A percentile compares a stretch with the other conserved stretches of the same genome.
Evolutionary conservation across 352 stramenopile genomes (phyloP).

Genomic region (Pythium myriotylum): DNA sequence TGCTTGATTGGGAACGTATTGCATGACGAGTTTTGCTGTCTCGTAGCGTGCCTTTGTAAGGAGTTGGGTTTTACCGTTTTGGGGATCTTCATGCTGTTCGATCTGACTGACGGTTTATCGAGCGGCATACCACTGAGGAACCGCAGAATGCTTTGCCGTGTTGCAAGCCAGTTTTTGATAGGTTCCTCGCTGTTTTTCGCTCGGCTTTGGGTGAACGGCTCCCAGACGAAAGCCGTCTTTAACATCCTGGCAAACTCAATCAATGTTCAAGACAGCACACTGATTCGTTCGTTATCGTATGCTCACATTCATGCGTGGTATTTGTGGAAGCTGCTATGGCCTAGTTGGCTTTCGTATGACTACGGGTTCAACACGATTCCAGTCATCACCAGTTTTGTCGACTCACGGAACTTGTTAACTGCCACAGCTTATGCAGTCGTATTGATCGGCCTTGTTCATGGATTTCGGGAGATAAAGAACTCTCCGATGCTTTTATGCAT

Average conservation of each 20-base stretch:
- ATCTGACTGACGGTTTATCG: slow-evolving; percentile 28
- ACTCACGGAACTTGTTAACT: slow-evolving; percentile 67
- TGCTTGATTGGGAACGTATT: neutral
- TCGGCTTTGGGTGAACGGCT: slow-evolving; percentile 72
- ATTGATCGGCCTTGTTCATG: slow-evolving; percentile 27
- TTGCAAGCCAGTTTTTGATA: slow-evolving; percentile 11
- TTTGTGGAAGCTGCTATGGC: slow-evolving; percentile 89
- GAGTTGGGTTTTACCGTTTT: slow-evolving; percentile 88
- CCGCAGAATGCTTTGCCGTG: slow-evolving; percentile 20
- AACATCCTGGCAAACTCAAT: slow-evolving; percentile 90
- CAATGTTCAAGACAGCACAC: slow-evolving; percentile 40
- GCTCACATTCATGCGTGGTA: slow-evolving; percentile 89
- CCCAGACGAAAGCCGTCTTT: slow-evolving; percentile 73
- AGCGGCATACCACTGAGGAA: neutral
- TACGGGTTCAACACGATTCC: slow-evolving; percentile 90
- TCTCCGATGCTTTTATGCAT: slow-evolving; percentile 56
- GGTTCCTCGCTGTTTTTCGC: slow-evolving; percentile 1
- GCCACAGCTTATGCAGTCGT: slow-evolving; percentile 63
- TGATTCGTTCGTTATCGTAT: slow-evolving; percentile 70
- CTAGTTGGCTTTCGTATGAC: slow-evolving; percentile 87
- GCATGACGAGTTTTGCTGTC: neutral
- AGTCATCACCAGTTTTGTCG: slow-evolving; percentile 52
- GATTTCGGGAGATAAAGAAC: slow-evolving; percentile 22
- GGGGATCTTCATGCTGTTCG: slow-evolving; percentile 70
- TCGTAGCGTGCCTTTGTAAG: slow-evolving; percentile 74